A percentile compares a stretch with the other conserved stretches of the same genome.
phyloP scores from a whole-genome alignment of 768 basidiomycete genomes.

The Tylopilus balloui region DNA sequence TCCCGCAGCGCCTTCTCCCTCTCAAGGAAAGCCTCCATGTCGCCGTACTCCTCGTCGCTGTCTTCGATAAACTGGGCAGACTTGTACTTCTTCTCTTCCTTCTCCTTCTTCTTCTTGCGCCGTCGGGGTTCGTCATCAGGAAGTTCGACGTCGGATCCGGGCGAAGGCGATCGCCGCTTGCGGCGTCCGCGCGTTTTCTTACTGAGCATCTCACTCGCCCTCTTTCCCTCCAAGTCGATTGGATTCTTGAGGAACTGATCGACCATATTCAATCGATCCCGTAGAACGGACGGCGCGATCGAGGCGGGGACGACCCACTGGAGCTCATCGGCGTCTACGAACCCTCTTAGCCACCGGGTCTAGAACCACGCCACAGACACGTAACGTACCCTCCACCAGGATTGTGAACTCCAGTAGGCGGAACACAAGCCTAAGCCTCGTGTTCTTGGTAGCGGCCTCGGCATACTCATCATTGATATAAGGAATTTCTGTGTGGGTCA shows the following conservation, averaged over 20 bases:
- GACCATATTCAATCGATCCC: constrained; percentile 69
- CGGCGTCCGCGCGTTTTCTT: constrained; percentile 57
- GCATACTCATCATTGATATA: constrained; percentile 73
- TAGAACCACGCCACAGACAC: not conserved
- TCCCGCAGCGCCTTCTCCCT: constrained; percentile 63
- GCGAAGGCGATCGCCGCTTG: constrained; percentile 44
- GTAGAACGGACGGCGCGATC: constrained; percentile 63
- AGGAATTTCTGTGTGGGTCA: constrained; percentile 57
- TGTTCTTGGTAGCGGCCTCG: constrained; percentile 70
- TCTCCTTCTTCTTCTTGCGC: constrained; percentile 49
- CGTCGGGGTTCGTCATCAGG: constrained; percentile 34
- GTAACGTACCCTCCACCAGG: constrained; percentile 55
- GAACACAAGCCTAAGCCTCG: constrained; percentile 80
- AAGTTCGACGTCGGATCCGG: constrained; percentile 40
- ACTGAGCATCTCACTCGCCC: constrained; percentile 62
- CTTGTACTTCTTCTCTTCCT: constrained; percentile 74
- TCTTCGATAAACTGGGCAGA: constrained; percentile 91
- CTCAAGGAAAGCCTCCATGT: constrained; percentile 79
- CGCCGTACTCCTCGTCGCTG: constrained; percentile 78
- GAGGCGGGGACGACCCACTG: constrained; percentile 82
- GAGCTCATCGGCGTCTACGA: constrained; percentile 59
- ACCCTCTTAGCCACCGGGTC: constrained; percentile 8
- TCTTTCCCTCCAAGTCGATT: constrained; percentile 75
- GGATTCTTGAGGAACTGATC: constrained; percentile 80
- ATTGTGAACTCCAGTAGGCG: constrained; percentile 70